Percentiles rank a stretch among this genome's conserved stretches.
Conservation (phyloP, 2,329 filamentous ascomycete genomes). For the Zymoseptoria brevis region DNA sequence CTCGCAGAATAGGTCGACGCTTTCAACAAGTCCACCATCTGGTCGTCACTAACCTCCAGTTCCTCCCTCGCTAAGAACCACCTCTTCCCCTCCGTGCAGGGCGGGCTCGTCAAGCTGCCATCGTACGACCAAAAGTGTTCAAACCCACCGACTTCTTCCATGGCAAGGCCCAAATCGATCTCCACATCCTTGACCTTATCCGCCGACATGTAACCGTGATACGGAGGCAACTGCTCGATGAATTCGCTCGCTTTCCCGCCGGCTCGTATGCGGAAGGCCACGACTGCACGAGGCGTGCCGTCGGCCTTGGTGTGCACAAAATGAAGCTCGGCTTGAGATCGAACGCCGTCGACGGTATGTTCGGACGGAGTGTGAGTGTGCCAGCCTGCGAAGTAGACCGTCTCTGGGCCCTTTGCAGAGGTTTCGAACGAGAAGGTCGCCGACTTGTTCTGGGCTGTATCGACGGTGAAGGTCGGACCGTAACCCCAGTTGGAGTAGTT, state of each 20-base stretch:
- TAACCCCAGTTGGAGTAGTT: slow-evolving; percentile 45
- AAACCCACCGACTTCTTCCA: slow-evolving; percentile 34
- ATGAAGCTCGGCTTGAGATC: slow-evolving; percentile 42
- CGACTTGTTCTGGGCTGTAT: slow-evolving; percentile 32
- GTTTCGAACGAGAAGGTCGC: slow-evolving; percentile 37
- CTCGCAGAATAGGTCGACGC: slow-evolving; percentile 41
- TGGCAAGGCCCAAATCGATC: slow-evolving; percentile 29
- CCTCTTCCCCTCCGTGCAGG: slow-evolving; percentile 40
- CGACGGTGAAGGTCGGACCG: slow-evolving; percentile 39
- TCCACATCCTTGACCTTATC: slow-evolving; percentile 6
- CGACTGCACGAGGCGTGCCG: slow-evolving; percentile 38
- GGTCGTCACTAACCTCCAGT: slow-evolving; percentile 37
- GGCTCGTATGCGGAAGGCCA: slow-evolving; percentile 42
- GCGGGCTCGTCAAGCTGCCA: slow-evolving; percentile 42
- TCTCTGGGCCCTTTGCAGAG: slow-evolving; percentile 20
- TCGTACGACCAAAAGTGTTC: slow-evolving; percentile 44
- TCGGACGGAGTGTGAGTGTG: slow-evolving; percentile 47
- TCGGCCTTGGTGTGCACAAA: slow-evolving; percentile 40
- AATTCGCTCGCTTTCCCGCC: slow-evolving; percentile 34
- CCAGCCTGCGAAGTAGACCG: slow-evolving; percentile 43
- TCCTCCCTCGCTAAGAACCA: slow-evolving; percentile 40
- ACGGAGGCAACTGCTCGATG: slow-evolving; percentile 35
- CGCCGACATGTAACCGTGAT: slow-evolving; percentile 14
- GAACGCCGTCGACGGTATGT: slow-evolving; percentile 39
- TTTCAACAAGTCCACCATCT: slow-evolving; percentile 43